phyloP scores from a whole-genome alignment of 495 filamentous ascomycete genomes.

The Lindgomyces ingoldianus region DNA sequence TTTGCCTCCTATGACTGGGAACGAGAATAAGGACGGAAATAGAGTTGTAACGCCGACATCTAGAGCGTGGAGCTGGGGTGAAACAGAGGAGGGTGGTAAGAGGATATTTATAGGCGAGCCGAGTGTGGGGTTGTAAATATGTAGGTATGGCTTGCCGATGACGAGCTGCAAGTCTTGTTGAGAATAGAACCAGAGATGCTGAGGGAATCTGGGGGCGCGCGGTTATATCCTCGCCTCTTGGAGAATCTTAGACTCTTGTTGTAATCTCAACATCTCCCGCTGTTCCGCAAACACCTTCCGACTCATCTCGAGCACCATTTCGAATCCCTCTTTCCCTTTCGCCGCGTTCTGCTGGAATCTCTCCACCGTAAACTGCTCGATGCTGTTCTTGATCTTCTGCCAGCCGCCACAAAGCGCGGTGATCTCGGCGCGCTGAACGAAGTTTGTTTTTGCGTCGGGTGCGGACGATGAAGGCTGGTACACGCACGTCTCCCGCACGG shows the following conservation, averaged over 20 bases:
- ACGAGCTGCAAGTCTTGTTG: too few relatives aligned
- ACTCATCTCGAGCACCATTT: constrained; percentile 91
- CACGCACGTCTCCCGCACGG: constrained; percentile 83
- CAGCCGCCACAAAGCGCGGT: constrained; percentile 93
- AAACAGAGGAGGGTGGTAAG: background rate
- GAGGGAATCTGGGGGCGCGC: background rate
- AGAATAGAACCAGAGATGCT: background rate
- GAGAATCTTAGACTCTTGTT: constrained; percentile 29
- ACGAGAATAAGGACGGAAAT: too few relatives aligned
- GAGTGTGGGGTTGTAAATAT: background rate
- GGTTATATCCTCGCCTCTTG: constrained; percentile 22
- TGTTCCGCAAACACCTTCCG: constrained; percentile 89
- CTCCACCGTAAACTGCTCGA: constrained; percentile 88
- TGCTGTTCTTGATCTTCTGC: constrained; percentile 89
- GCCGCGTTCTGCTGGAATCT: constrained; percentile 87
- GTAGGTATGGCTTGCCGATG: background rate
- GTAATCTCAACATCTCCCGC: constrained; percentile 52
- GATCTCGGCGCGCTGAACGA: constrained; percentile 85
- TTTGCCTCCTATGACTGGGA: background rate
- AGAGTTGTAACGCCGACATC: background rate
- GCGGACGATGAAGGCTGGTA: constrained; percentile 65
- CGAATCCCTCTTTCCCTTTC: constrained; percentile 88
- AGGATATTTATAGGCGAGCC: background rate
- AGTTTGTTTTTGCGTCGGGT: constrained; percentile 67
- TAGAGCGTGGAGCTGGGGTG: background rate